These are phyloP conservation scores for Mayamaea pseudoterrestris DNA, from an alignment of 108 stramenopile species.

Conservation along the genomic window DNA sequence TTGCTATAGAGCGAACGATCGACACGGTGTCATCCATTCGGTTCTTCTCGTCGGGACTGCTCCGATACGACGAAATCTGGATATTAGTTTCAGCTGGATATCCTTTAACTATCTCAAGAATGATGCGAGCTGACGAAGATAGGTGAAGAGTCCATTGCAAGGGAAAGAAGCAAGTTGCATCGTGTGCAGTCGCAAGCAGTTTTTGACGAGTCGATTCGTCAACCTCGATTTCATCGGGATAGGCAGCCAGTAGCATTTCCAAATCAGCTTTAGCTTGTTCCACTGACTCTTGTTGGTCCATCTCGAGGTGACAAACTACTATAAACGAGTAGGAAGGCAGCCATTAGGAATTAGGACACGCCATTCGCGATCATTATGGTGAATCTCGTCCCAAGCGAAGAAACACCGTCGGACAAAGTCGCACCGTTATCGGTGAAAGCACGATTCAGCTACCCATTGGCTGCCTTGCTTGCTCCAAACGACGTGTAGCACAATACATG, in stretches of 20 bases:
- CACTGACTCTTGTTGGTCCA: slow-evolving; percentile 4
- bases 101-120: slow-evolving; percentile 9
- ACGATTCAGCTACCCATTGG: no score
- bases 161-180: slow-evolving; percentile 5
- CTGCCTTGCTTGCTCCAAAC: no score
- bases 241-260: slow-evolving; percentile 24
- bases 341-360: no score
- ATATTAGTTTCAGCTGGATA: slow-evolving; percentile 14
- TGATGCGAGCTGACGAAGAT: slow-evolving; percentile 1
- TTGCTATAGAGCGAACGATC: slow-evolving; percentile 7
- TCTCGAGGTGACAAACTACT: no score
- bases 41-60: slow-evolving; percentile 3
- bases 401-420: no score
- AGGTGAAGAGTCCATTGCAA: slow-evolving; percentile 12
- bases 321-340: no score
- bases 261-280: slow-evolving; percentile 26
- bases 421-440: no score
- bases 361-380: no score
- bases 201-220: not conserved
- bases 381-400: no score
- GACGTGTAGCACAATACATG: no score
- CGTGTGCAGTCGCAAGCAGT: not conserved
- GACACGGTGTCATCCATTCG: slow-evolving; percentile 15
- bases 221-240: slow-evolving; percentile 17
- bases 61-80: slow-evolving; percentile 13